Evolutionary conservation across 345 rosid genomes (phyloP), one percentile per base, ranked within the genome.

Genomic region (Eutrema japonicum): DNA sequence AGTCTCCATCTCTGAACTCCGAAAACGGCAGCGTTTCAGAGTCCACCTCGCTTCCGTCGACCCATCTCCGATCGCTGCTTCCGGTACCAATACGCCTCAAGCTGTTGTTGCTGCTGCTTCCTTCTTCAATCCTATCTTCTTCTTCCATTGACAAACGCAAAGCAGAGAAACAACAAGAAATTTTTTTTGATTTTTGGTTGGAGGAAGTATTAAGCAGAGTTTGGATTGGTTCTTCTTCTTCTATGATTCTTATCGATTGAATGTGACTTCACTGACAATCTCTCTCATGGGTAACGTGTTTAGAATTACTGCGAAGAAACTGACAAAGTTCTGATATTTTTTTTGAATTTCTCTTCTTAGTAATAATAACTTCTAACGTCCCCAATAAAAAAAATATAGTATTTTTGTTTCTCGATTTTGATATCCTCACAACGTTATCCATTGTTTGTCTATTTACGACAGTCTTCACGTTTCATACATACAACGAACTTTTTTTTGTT

Each of bases 31-130:
- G 68, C 57, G 88, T 74, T 72, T 87, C 96, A 14, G 92, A 87
- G 69, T 88, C 96, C 18, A 92, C 86, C 48, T 95, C 97, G 59
- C 88, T 86, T 16, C 93, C 97, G 73, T 92, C 96, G 42, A 95
- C 99, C 99, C 99, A 92, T 78, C 90, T 82, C n/a, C 84, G 72
- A 74, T 85, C 95, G 22, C 88, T 86, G 35, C 92, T 86, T 14
- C 86, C 77, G 9, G 82, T 75, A 11, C 78, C 76, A 29, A 65
- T 66, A 76, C 82, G 70, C 55, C 84, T 75, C 37, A 66, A 73
- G 22, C 87, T 84, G 77, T 78, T 59, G 65, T 82, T 62, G 22
- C 87, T 62, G 22, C 87, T 84, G 70, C 84, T 69, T 63, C 73
- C 66, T 83, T 91, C 99, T 82, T 85, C 93, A 69, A 95, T 91